Evolutionary conservation across 2,329 filamentous ascomycete species (phyloP), one percentile per base, ranked within the genome.

Genomic region (Harringtonia lauricola): DNA sequence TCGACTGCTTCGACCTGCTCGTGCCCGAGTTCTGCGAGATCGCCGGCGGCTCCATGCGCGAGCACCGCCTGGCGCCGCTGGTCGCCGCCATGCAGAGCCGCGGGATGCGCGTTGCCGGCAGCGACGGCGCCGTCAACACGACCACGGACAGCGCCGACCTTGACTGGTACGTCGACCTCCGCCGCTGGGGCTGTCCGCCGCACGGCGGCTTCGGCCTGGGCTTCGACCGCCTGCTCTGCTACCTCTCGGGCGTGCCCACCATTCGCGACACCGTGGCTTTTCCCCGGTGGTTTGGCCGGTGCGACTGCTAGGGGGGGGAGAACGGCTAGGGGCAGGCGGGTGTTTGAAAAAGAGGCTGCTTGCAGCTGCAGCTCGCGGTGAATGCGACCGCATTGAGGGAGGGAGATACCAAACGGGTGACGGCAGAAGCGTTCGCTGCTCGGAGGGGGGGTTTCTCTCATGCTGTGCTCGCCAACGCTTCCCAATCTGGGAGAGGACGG

Each of bases 131-230:
- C 13, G 36, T 24, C 17, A 22, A 9, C 17, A 9, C 37, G 22
- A 30, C 26, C 5, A 15, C n/a, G 30, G 29, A 31, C 8, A 22
- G 57, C n/a, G 55, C 52, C 45, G 54, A 57, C 62, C 62, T 95
- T 43, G 76, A 82, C 52, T 95, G 89, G 89, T 95, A 95, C 59
- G 68, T 86, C 21, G 88, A 95, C 60, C 71, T 95, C 48, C 79
- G 89, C 48, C 80, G 83, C 52, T 95, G 87, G 76, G 89, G 89
- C n/a, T 89, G 83, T 52, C 86, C 87, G 44, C 87, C 87, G 30
- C 89, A 95, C 55, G 89, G 89, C 35, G 89, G 89, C 1, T 95
- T 94, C 58, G 89, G 89, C 3, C 62, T 95, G 45, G 89, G 89
- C 9, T 94, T 94, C 58, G 89, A 95, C 67, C 77, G 89, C 44